A percentile compares a stretch with the other conserved stretches of the same genome.
phyloP scores from a whole-genome alignment of 2,329 filamentous ascomycete species.

The Teratosphaeria nubilosa region DNA sequence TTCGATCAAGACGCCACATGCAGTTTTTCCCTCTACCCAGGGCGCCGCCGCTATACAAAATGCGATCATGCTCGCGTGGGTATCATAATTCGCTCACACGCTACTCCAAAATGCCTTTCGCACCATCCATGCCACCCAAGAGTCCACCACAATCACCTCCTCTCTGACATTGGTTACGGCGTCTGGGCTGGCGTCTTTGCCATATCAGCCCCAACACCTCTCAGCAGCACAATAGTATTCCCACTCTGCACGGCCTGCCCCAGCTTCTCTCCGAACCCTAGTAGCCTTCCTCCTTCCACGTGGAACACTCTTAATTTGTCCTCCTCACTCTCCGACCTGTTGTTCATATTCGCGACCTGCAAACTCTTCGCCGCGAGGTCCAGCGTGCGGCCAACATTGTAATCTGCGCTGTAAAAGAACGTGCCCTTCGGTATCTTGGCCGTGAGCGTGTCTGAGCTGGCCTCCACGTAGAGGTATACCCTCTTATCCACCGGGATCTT shows the following conservation, averaged over 20 bases:
- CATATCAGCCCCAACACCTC: conserved; percentile 65
- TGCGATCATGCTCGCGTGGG: neutral
- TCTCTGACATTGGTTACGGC: neutral
- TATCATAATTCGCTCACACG: neutral
- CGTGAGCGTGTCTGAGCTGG: conserved; percentile 73
- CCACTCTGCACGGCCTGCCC: conserved; percentile 63
- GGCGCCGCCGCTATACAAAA: neutral
- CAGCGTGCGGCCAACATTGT: conserved; percentile 77
- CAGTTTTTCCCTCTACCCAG: neutral
- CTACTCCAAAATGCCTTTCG: neutral
- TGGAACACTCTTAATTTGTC: conserved; percentile 82
- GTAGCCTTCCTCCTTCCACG: conserved; percentile 74
- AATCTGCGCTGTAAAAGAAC: conserved; percentile 52
- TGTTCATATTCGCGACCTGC: conserved; percentile 77
- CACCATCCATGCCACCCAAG: neutral
- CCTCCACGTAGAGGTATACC: conserved; percentile 85
- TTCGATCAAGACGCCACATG: neutral
- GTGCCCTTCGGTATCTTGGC: conserved; percentile 63
- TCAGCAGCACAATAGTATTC: conserved; percentile 79
- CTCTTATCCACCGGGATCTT: conserved; percentile 72
- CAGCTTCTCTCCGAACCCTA: conserved; percentile 83
- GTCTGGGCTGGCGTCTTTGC: conserved; percentile 20
- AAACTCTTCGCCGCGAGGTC: conserved; percentile 68
- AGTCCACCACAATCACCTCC: neutral
- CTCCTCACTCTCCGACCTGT: conserved; percentile 63